phyloP scores from a whole-genome alignment of 129 eudicot genomes.

The Mikania micrantha region DNA sequence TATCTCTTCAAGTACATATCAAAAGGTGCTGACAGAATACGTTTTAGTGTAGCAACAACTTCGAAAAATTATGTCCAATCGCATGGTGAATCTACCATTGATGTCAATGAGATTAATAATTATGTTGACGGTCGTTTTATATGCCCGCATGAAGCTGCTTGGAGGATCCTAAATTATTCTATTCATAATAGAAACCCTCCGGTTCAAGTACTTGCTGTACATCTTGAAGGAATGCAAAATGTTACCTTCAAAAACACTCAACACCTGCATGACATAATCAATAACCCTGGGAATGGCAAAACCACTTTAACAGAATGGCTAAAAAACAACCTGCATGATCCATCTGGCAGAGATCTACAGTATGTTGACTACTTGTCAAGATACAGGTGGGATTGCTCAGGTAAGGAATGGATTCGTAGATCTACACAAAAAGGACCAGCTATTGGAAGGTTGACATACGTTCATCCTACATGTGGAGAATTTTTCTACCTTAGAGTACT shows the following conservation, averaged over 20 bases:
- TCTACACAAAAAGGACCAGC: background rate
- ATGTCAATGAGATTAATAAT: constrained; percentile 8
- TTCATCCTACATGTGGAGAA: background rate
- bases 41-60: too few species aligned
- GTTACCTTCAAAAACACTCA: background rate
- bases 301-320: background rate
- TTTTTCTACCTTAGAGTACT: background rate
- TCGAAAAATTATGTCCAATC: too few species aligned
- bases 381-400: background rate
- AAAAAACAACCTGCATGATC: too few species aligned
- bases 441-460: background rate
- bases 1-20: too few species aligned
- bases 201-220: constrained; percentile 6
- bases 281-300: background rate
- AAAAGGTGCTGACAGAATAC: too few species aligned
- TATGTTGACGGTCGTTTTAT: constrained; percentile 2
- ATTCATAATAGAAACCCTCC: constrained; percentile 5
- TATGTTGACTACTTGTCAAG: background rate
- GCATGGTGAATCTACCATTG: too few species aligned
- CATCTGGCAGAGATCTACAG: too few species aligned
- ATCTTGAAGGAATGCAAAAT: constrained; percentile 2
- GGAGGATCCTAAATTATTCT: background rate
- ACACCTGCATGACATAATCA: background rate
- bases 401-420: background rate
- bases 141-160: constrained; percentile 10